phyloP scores from a whole-genome alignment of 768 basidiomycete species.

The Dacryopinax spathularia region DNA sequence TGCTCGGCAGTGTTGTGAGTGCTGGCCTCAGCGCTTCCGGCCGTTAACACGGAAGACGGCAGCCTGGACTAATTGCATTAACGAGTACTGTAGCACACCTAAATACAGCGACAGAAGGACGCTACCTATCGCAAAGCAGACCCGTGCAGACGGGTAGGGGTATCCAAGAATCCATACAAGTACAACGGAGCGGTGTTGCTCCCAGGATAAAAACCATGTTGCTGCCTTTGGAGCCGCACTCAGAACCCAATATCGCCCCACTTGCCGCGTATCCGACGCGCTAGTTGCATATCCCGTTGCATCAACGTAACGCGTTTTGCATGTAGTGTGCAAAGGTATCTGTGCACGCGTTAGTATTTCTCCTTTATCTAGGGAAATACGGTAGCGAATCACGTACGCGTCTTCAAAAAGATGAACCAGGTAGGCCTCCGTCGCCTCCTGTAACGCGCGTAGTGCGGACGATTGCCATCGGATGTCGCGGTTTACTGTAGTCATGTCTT shows the following conservation, averaged over 20 bases:
- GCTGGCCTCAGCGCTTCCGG: no score
- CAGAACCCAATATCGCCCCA: constrained; percentile 50
- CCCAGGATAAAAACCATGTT: not conserved
- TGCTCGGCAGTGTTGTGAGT: no score
- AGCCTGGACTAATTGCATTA: no score
- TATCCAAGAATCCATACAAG: no score
- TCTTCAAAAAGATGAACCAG: constrained; percentile 96
- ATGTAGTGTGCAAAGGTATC: constrained; percentile 92
- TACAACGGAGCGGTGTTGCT: no score
- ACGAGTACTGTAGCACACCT: no score
- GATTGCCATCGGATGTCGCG: constrained; percentile 84
- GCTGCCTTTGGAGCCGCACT: not conserved
- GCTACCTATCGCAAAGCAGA: no score
- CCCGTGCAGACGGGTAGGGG: no score
- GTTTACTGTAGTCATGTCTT: constrained; percentile 74
- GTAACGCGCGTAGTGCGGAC: constrained; percentile 81
- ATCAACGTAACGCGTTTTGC: constrained; percentile 97
- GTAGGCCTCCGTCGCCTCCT: constrained; percentile 92
- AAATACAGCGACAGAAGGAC: no score
- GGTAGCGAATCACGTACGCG: constrained; percentile 50
- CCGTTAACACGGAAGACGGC: no score
- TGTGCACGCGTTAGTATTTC: constrained; percentile 22
- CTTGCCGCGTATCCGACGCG: constrained; percentile 82
- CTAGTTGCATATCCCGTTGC: constrained; percentile 94
- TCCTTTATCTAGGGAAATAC: constrained; percentile 3